These are phyloP conservation scores for Talaromyces liani DNA, from an alignment of 495 filamentous ascomycete genomes.

Conservation along the genomic window DNA sequence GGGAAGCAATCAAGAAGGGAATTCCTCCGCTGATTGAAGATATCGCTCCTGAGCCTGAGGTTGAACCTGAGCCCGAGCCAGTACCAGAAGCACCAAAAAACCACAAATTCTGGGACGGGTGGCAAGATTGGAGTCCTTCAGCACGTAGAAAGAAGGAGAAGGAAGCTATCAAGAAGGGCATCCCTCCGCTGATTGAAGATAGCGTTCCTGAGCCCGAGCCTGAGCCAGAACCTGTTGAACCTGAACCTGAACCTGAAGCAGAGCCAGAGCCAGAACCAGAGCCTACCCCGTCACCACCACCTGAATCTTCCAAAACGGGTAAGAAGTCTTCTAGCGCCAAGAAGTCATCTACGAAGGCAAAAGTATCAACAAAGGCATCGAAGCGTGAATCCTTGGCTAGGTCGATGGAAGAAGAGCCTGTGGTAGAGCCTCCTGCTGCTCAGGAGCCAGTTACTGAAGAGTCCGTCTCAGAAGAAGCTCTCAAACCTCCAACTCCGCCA, in stretches of 20 bases:
- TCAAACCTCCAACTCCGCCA: slow-evolving; percentile 45
- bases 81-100: slow-evolving; percentile 12
- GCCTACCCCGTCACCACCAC: slow-evolving; percentile 15
- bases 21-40: not conserved
- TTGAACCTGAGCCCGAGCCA: slow-evolving; percentile 15
- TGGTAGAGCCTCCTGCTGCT: slow-evolving; percentile 7
- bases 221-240: slow-evolving; percentile 9
- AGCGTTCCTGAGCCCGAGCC: not conserved
- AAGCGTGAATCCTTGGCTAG: slow-evolving; percentile 11
- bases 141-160: slow-evolving; percentile 11
- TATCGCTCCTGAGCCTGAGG: slow-evolving; percentile 15
- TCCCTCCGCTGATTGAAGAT: slow-evolving; percentile 9
- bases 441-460: slow-evolving; percentile 14
- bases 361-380: slow-evolving; percentile 15
- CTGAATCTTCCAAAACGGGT: slow-evolving; percentile 16
- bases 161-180: slow-evolving; percentile 9
- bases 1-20: slow-evolving; percentile 12
- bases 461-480: slow-evolving; percentile 16
- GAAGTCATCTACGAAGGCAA: slow-evolving; percentile 18
- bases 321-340: slow-evolving; percentile 20
- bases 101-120: slow-evolving; percentile 12
- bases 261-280: slow-evolving; percentile 11
- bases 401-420: slow-evolving; percentile 10
- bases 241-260: slow-evolving; percentile 12
- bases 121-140: slow-evolving; percentile 2